Evolutionary conservation across 768 basidiomycete species (phyloP).

Genomic region (Xerocomellus amylosporus): DNA sequence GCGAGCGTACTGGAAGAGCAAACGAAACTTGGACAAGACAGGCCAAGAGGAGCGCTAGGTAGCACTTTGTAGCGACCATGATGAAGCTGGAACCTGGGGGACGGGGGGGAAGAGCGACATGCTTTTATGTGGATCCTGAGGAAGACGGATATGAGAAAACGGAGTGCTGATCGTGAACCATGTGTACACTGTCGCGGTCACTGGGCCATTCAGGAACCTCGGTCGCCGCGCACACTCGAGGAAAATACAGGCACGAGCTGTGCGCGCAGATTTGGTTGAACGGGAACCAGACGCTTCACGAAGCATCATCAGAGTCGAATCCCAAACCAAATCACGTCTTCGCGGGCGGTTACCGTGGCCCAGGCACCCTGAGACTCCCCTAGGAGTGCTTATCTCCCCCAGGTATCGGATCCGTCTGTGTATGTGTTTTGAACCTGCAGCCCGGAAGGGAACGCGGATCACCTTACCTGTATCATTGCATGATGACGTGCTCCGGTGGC

Average conservation of each 20-base stretch:
- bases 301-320: conserved; percentile 10
- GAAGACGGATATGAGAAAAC: conserved; percentile 23
- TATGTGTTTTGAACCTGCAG: no score
- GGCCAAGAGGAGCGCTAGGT: conserved; percentile 20
- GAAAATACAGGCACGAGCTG: conserved; percentile 24
- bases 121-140: conserved; percentile 23
- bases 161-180: conserved; percentile 18
- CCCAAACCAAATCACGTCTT: conserved; percentile 10
- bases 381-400: conserved; percentile 6
- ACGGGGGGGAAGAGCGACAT: not conserved
- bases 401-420: conserved; percentile 12
- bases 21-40: conserved; percentile 22
- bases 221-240: conserved; percentile 21
- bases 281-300: conserved; percentile 11
- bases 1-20: conserved; percentile 22
- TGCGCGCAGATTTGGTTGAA: conserved; percentile 8
- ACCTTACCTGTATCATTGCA: not conserved
- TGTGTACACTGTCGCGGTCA: conserved; percentile 18
- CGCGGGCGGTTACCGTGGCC: not conserved
- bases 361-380: conserved; percentile 3
- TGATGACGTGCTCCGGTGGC: not conserved
- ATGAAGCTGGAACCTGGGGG: conserved; percentile 1
- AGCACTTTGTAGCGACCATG: conserved; percentile 23
- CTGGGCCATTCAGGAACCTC: conserved; percentile 27
- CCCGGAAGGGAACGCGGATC: conserved; percentile 1